Conservation (phyloP, 1,284 basidiomycete species). For the Fomitopsis palustris region DNA sequence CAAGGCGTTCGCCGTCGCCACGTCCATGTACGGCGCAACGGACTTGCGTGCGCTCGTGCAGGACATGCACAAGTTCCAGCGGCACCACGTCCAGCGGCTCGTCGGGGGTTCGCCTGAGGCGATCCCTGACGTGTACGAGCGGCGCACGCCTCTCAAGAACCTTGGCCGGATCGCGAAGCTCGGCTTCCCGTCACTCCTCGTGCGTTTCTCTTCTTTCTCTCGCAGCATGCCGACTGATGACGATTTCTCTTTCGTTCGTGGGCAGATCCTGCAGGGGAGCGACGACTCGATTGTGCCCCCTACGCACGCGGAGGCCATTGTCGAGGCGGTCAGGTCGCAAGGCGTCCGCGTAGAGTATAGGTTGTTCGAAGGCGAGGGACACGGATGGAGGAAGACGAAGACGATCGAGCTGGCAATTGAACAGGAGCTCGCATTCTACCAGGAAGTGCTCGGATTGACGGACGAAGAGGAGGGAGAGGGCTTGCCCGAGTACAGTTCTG, state of each 20-base stretch:
- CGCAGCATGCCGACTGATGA: background rate
- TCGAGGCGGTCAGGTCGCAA: conserved; percentile 29
- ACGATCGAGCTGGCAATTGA: conserved; percentile 35
- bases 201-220: conserved; percentile 36
- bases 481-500: background rate
- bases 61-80: conserved; percentile 46
- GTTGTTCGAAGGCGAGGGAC: conserved; percentile 42
- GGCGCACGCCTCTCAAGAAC: conserved; percentile 38
- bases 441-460: conserved; percentile 5
- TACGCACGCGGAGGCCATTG: conserved; percentile 40
- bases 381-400: conserved; percentile 39
- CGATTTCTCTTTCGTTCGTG: background rate
- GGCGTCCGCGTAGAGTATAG: conserved; percentile 34
- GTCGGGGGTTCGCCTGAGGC: conserved; percentile 40
- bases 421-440: conserved; percentile 35
- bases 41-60: conserved; percentile 33
- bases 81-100: conserved; percentile 33
- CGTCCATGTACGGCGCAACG: conserved; percentile 36
- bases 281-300: conserved; percentile 26
- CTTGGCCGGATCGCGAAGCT: conserved; percentile 33
- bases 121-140: conserved; percentile 36
- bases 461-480: background rate
- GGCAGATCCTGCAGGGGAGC: conserved; percentile 31
- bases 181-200: conserved; percentile 9
- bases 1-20: conserved; percentile 31